phyloP scores from a whole-genome alignment of 2,329 filamentous ascomycete genomes.

The Emmonsia crescens region DNA sequence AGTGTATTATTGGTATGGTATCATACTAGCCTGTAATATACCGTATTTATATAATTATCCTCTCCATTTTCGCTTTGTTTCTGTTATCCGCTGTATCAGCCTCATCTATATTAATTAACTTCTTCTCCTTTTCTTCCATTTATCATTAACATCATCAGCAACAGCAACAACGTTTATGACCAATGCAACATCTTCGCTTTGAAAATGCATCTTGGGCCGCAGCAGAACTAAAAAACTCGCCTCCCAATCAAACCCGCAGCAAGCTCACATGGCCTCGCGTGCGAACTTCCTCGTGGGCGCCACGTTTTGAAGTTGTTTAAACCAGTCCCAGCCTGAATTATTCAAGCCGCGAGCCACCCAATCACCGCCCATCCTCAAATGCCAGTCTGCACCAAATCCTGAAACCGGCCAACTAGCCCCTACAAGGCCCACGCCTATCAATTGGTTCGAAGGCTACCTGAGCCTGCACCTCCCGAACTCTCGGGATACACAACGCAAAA shows the following conservation, averaged over 20 bases:
- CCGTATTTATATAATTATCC: not conserved
- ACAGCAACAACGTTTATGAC: no score
- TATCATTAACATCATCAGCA: not conserved
- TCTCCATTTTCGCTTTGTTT: not conserved
- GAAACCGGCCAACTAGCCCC: not conserved
- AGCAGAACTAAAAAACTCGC: not conserved
- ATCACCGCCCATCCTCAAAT: not conserved
- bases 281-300: conserved; percentile 1
- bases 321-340: not conserved
- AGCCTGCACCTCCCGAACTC: not conserved
- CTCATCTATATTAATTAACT: no score
- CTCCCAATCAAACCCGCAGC: conserved; percentile 1
- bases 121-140: not conserved
- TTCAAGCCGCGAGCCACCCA: not conserved
- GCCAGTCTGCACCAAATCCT: not conserved
- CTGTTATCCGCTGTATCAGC: not conserved
- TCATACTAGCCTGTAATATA: not conserved
- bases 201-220: not conserved
- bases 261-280: not conserved
- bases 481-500: not conserved
- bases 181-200: not conserved
- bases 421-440: not conserved
- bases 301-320: not conserved
- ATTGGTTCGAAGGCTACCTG: not conserved
- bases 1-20: not conserved